Evolutionary conservation across 2,329 filamentous ascomycete genomes (phyloP), one percentile per base, ranked within the genome.

Genomic region (Verticillium nubilum): DNA sequence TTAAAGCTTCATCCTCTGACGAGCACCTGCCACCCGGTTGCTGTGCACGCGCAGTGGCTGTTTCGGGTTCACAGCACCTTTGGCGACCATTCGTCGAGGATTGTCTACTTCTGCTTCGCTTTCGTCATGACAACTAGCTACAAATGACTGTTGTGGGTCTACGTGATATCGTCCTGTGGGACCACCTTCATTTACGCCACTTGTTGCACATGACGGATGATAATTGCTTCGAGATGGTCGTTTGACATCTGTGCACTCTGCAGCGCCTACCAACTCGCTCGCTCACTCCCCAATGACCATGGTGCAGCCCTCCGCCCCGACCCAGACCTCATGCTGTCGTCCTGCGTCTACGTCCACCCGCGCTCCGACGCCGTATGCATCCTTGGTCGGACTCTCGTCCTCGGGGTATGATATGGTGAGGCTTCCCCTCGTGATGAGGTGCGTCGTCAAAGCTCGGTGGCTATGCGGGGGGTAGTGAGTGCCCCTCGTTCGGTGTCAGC

Each of bases 361-460:
- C 47, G 82, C 82, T 1, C 88, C 88, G 1, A 80, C 78, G 0
- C 81, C 78, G 62, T 85, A 86, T 0, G 82, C 86, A 60, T 80
- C 79, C 72, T 85, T 89, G 63, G 74, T 77, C 0, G 81, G 75
- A 28, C 73, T 71, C 19, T 74, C 67, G 60, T 89, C 87, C 13
- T 85, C 72, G 0, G 87, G 88, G 67, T 89, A 91, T 23, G 80
- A 80, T 61, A 91, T 83, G 7, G 85, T 90, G 67, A 92, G 72
- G 59, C 84, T 77, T 47, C 88, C 89, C 5, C 78, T 72, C 26
- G 89, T 73, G 61, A 92, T 86, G 54, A 91, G 77, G 72, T 92
- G 88, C 1, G 88, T 91, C 0, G 87, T 91, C 53, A 86, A 74
- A 35, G 80, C 82, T 25, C 72, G 66, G 68, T 92, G 89, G 15